These are phyloP conservation scores for Apiospora arundinis DNA, from an alignment of 2,329 filamentous ascomycete genomes.

Conservation along the genomic window DNA sequence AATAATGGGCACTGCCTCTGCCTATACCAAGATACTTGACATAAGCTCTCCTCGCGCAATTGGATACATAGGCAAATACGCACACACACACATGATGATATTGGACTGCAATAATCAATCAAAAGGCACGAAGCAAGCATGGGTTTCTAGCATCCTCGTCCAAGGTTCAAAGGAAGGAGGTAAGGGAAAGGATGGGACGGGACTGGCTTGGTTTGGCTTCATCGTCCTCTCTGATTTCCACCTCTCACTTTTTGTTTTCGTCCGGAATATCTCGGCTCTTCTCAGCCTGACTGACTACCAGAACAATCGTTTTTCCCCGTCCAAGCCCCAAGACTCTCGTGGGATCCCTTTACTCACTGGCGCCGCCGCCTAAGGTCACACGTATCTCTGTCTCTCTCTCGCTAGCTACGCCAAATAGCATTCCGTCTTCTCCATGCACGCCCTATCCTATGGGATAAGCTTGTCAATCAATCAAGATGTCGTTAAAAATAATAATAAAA, in stretches of 20 bases:
- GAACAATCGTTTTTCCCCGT: not conserved
- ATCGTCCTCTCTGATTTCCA: not conserved
- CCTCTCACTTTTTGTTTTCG: not conserved
- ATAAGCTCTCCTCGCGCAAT: no score
- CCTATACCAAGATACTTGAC: not conserved
- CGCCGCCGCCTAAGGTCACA: not conserved
- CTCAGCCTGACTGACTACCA: not conserved
- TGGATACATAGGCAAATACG: not conserved
- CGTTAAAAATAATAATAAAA: not conserved
- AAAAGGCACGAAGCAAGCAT: not conserved
- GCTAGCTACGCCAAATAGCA: not conserved
- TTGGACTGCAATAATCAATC: not conserved
- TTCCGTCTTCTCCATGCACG: not conserved
- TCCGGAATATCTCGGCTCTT: slow-evolving; percentile 6
- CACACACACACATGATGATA: not conserved
- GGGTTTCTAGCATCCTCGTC: not conserved
- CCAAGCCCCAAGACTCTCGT: not conserved
- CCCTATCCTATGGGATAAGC: not conserved
- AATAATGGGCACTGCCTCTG: not conserved
- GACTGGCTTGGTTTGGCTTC: slow-evolving; percentile 3
- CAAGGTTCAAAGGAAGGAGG: not conserved
- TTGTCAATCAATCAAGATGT: slow-evolving; percentile 3
- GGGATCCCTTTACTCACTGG: not conserved
- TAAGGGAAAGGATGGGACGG: not conserved
- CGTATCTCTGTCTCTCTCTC: not conserved